Evolutionary conservation across 805 yeast genomes (phyloP).

Genomic region (Wickerhamiella azymoides): DNA sequence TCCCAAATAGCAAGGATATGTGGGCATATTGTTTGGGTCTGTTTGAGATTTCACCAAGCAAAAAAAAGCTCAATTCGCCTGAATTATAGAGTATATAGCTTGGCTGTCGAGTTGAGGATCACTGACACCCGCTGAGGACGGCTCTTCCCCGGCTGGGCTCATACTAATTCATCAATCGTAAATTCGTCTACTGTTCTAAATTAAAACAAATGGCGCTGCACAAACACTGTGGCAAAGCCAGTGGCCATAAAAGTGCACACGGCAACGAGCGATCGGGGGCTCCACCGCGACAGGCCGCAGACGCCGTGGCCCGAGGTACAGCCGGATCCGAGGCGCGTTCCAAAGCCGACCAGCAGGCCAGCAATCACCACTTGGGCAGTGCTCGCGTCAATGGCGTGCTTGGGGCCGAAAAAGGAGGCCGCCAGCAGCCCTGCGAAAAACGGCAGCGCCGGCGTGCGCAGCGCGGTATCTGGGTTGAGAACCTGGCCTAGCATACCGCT

Average conservation of each 20-base stretch:
- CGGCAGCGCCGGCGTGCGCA: slow-evolving; percentile 1
- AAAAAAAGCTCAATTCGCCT: too few relatives aligned
- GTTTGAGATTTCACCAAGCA: too few relatives aligned
- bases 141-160: too few relatives aligned
- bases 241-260: slow-evolving; percentile 26
- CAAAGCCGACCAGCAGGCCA: slow-evolving; percentile 34
- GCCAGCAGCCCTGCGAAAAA: slow-evolving; percentile 21
- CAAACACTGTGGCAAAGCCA: slow-evolving; percentile 1
- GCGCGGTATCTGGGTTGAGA: slow-evolving; percentile 1
- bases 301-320: slow-evolving; percentile 44
- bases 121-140: too few relatives aligned
- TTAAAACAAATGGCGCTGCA: background rate
- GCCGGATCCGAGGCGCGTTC: slow-evolving; percentile 35
- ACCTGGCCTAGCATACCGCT: slow-evolving; percentile 7
- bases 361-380: slow-evolving; percentile 15
- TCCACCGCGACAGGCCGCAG: slow-evolving; percentile 32
- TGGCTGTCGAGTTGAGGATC: too few relatives aligned
- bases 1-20: too few relatives aligned
- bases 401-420: slow-evolving; percentile 2
- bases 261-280: slow-evolving; percentile 33
- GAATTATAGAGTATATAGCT: too few relatives aligned
- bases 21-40: too few relatives aligned
- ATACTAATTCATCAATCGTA: too few relatives aligned
- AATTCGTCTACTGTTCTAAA: too few relatives aligned
- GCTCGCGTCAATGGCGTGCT: background rate